A percentile compares a stretch with the other conserved stretches of the same genome.
Evolutionary conservation across 1,139 yeast species (phyloP).

Genomic region (Magnusiomyces suaveolens): DNA sequence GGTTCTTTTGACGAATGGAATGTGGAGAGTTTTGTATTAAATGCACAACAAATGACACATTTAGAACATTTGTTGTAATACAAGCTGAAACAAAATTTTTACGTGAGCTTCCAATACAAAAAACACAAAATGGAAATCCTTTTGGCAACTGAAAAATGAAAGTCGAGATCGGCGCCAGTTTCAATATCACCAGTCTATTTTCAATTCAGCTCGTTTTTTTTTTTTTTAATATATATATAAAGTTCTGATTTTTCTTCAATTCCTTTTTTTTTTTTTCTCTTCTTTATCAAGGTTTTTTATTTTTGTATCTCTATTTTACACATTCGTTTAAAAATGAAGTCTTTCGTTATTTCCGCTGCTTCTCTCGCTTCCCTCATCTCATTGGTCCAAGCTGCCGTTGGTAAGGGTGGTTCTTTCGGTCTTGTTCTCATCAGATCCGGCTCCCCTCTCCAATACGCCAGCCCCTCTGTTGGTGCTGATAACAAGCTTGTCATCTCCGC

Average conservation of each 20-base stretch:
- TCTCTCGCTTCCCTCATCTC: slow-evolving; percentile 4
- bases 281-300: background rate
- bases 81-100: too few species aligned
- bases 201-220: background rate
- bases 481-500: background rate
- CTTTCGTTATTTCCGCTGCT: slow-evolving; percentile 1
- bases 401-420: background rate
- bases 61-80: too few species aligned
- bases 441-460: slow-evolving; percentile 3
- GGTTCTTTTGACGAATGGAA: too few species aligned
- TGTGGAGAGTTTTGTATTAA: too few species aligned
- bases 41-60: too few species aligned
- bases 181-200: slow-evolving; percentile 56
- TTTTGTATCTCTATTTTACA: background rate
- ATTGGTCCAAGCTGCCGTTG: background rate
- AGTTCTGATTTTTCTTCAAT: background rate
- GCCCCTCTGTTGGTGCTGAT: slow-evolving; percentile 1
- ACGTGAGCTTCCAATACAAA: too few species aligned
- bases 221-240: background rate
- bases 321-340: slow-evolving; percentile 3
- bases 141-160: too few species aligned
- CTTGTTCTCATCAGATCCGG: slow-evolving; percentile 6
- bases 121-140: too few species aligned
- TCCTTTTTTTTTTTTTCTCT: background rate
- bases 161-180: slow-evolving; percentile 54